Conservation (phyloP, 2,329 filamentous ascomycete species). For the Sporothrix sp. region DNA sequence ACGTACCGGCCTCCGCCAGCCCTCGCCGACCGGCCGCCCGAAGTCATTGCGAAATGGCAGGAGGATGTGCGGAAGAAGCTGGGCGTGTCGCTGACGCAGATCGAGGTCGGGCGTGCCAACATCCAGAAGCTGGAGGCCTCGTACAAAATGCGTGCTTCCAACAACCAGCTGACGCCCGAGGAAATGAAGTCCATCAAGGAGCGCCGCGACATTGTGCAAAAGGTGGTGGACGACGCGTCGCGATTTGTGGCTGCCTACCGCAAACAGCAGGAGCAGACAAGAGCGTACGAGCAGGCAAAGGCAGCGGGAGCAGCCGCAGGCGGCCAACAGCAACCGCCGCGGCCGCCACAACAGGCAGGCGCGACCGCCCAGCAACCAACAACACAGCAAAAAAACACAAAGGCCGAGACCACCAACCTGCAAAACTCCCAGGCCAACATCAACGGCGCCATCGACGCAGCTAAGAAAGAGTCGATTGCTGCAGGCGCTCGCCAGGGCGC, state of each 20-base stretch:
- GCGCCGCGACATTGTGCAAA: slow-evolving; percentile 35
- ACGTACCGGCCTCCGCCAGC: slow-evolving; percentile 35
- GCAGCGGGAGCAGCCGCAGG: slow-evolving; percentile 16
- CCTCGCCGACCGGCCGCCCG: slow-evolving; percentile 33
- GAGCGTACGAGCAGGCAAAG: slow-evolving; percentile 17
- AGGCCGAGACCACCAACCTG: slow-evolving; percentile 22
- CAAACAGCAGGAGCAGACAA: slow-evolving; percentile 31
- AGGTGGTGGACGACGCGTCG: slow-evolving; percentile 36
- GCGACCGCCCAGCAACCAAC: slow-evolving; percentile 3
- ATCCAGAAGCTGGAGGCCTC: slow-evolving; percentile 34
- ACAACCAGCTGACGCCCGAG: slow-evolving; percentile 35
- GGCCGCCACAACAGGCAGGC: slow-evolving; percentile 8
- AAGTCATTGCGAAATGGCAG: slow-evolving; percentile 38
- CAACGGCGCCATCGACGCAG: slow-evolving; percentile 36
- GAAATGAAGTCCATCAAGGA: slow-evolving; percentile 37
- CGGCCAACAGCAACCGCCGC: slow-evolving; percentile 3
- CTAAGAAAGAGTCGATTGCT: slow-evolving; percentile 33
- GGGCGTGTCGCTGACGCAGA: slow-evolving; percentile 37
- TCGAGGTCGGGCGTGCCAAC: slow-evolving; percentile 37
- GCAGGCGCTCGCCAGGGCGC: slow-evolving; percentile 22
- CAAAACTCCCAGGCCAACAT: slow-evolving; percentile 30
- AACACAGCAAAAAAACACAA: slow-evolving; percentile 19
- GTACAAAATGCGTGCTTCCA: slow-evolving; percentile 32
- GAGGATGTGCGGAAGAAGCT: slow-evolving; percentile 40
- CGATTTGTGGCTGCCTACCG: slow-evolving; percentile 39